Conservation (phyloP, 306 rosid genomes). For the Vigna radiata region DNA sequence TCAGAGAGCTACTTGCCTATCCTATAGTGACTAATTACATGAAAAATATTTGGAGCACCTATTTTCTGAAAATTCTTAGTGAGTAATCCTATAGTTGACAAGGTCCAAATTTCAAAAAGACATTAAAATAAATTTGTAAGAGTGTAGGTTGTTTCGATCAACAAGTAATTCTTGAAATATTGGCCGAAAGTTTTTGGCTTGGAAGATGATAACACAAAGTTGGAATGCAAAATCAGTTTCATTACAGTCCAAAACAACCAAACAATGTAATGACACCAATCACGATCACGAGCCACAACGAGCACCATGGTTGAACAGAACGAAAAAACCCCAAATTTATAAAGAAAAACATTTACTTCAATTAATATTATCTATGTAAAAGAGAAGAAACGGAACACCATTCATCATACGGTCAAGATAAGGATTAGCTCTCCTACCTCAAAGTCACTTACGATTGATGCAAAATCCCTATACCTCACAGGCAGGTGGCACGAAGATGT, state of each 20-base stretch:
- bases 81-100: no score
- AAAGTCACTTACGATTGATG: no score
- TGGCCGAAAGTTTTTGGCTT: no score
- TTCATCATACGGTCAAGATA: no score
- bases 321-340: background rate
- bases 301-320: background rate
- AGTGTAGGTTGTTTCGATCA: no score
- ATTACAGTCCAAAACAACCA: background rate
- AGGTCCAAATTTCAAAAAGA: no score
- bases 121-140: no score
- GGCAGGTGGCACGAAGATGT: no score
- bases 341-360: constrained; percentile 4
- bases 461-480: no score
- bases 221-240: background rate
- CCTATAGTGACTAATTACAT: constrained; percentile 76
- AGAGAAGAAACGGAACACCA: background rate
- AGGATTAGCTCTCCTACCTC: no score
- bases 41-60: background rate
- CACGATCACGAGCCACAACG: background rate
- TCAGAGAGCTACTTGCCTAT: constrained; percentile 97
- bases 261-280: background rate
- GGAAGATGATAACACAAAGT: no score
- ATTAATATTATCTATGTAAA: constrained; percentile 10
- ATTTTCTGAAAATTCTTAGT: background rate
- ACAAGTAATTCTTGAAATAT: no score